Evolutionary conservation across 2,329 filamentous ascomycete genomes (phyloP).

Genomic region (Aspergillus ustus): DNA sequence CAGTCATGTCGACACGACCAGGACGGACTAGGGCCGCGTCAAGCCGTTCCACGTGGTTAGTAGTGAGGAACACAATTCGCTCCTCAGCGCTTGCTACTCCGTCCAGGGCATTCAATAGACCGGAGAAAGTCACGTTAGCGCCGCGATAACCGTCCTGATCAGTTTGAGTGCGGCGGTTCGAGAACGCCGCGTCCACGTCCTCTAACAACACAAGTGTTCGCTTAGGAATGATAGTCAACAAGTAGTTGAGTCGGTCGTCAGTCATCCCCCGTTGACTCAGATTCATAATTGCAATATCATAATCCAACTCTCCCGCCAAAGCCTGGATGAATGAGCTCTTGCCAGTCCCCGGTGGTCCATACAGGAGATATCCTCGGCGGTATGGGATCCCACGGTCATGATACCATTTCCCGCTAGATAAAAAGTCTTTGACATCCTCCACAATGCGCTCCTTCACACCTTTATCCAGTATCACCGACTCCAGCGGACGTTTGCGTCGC

Average conservation of each 20-base stretch:
- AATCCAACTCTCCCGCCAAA: constrained; percentile 87
- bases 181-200: constrained; percentile 89
- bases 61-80: constrained; percentile 89
- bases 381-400: constrained; percentile 94
- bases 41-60: constrained; percentile 88
- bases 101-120: constrained; percentile 81
- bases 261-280: constrained; percentile 87
- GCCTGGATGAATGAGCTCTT: constrained; percentile 98
- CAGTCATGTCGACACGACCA: constrained; percentile 90
- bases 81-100: constrained; percentile 95
- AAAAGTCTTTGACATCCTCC: constrained; percentile 80
- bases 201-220: constrained; percentile 83
- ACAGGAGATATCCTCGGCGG: constrained; percentile 83
- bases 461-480: constrained; percentile 82
- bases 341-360: constrained; percentile 86
- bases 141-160: constrained; percentile 84
- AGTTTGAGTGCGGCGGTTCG: constrained; percentile 71
- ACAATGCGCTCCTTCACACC: constrained; percentile 83
- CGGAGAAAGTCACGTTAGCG: constrained; percentile 91
- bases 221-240: constrained; percentile 82
- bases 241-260: constrained; percentile 83
- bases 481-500: constrained; percentile 81
- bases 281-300: constrained; percentile 90
- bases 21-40: constrained; percentile 89
- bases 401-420: constrained; percentile 82